Percentiles rank a stretch among this genome's conserved stretches.
These are phyloP conservation scores for Rubus idaeus DNA, from an alignment of 306 rosid species.

Conservation along the genomic window DNA sequence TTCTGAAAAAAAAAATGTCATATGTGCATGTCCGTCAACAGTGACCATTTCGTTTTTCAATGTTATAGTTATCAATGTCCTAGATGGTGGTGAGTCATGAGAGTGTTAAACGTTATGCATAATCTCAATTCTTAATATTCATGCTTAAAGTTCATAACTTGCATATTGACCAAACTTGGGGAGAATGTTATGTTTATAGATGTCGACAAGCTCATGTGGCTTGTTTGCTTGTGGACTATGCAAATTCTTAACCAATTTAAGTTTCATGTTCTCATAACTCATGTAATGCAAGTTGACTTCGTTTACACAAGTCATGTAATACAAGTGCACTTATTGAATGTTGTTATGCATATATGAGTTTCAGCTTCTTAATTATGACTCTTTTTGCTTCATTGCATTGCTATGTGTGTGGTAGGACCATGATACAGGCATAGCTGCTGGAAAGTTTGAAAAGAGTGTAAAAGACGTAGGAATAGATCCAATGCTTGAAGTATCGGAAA, in stretches of 20 bases:
- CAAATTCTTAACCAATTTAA: neutral
- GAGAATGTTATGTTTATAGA: neutral
- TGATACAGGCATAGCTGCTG: slow-evolving; percentile 39
- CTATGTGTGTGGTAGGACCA: slow-evolving; percentile 45
- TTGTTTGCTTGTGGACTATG: neutral
- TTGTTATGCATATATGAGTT: neutral
- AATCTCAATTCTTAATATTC: neutral
- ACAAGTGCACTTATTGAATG: neutral
- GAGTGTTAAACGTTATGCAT: slow-evolving; percentile 1
- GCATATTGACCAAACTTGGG: neutral
- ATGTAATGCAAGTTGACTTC: no score
- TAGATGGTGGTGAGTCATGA: slow-evolving; percentile 2
- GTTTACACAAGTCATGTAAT: neutral
- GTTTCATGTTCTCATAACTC: neutral
- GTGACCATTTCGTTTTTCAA: neutral
- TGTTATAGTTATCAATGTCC: neutral
- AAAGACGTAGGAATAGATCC: slow-evolving; percentile 65
- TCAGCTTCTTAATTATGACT: neutral
- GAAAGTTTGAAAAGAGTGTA: slow-evolving; percentile 36
- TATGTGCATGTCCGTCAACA: neutral
- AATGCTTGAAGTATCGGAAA: slow-evolving; percentile 53
- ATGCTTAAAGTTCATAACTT: neutral
- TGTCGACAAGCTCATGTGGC: neutral
- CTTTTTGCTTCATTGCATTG: neutral
- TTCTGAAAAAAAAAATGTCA: neutral